phyloP scores from a whole-genome alignment of 176 grass and related monocot species.

The Pharus latifolius region DNA sequence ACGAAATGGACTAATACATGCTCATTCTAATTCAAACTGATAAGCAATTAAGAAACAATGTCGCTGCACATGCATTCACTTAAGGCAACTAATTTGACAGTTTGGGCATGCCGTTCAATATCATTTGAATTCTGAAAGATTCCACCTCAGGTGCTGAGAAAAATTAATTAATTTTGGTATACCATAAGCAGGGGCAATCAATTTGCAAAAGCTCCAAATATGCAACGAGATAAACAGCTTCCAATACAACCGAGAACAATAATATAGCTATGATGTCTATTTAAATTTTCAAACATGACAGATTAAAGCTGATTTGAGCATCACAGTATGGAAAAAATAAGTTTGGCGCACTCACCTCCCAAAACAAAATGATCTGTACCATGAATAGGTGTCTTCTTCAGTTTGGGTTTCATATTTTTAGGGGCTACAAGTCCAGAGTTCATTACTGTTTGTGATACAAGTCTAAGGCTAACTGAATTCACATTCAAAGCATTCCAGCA shows the following conservation, averaged over 20 bases:
- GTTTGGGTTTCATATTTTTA: not conserved
- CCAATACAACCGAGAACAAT: not conserved
- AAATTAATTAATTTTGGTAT: not conserved
- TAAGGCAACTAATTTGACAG: not conserved
- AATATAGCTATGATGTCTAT: not conserved
- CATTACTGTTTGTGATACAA: not conserved
- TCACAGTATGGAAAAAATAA: not conserved
- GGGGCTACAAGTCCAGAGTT: not conserved
- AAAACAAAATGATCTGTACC: not conserved
- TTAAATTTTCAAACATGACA: not conserved
- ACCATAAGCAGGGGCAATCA: not conserved
- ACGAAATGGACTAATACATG: not conserved
- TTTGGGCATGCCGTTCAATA: not conserved
- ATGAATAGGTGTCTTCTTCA: not conserved
- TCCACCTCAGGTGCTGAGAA: not conserved
- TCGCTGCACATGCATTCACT: not conserved
- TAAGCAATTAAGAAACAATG: not conserved
- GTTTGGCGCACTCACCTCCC: not conserved
- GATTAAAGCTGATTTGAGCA: not conserved
- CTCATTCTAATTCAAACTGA: not conserved
- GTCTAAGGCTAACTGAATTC: not conserved
- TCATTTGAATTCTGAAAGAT: not conserved
- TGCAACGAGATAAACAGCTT: not conserved
- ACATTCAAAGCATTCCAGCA: not conserved
- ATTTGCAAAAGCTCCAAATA: not conserved